These are phyloP conservation scores for Oryza longistaminata DNA, from an alignment of 176 grass and related monocot genomes.

Conservation along the genomic window DNA sequence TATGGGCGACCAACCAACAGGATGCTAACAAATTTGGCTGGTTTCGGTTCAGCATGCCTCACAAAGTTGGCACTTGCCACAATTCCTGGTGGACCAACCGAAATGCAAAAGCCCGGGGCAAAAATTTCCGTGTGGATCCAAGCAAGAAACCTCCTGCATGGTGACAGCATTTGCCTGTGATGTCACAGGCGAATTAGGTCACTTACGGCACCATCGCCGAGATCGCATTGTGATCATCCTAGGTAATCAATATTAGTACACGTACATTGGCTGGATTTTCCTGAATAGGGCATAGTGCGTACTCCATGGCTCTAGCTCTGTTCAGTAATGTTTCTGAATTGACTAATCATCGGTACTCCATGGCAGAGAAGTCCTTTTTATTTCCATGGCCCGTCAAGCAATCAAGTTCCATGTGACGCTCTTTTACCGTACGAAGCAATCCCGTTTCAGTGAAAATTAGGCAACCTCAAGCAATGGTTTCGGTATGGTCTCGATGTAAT, in stretches of 20 bases:
- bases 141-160: neutral
- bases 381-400: neutral
- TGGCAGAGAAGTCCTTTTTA: neutral
- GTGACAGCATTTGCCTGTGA: conserved; percentile 27
- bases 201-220: conserved; percentile 34
- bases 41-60: neutral
- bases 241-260: neutral
- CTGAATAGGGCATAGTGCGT: neutral
- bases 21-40: conserved; percentile 28
- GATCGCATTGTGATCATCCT: conserved; percentile 23
- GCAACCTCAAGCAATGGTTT: neutral
- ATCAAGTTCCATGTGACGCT: neutral
- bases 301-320: neutral
- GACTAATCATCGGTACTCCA: neutral
- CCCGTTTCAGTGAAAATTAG: neutral
- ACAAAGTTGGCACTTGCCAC: neutral
- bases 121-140: conserved; percentile 27
- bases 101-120: conserved; percentile 33
- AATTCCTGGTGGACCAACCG: conserved; percentile 50
- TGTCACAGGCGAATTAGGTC: conserved; percentile 31
- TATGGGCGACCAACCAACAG: conserved; percentile 41
- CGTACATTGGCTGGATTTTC: conserved; percentile 28
- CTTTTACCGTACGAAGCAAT: neutral
- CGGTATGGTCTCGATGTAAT: neutral
- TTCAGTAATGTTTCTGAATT: neutral